Base-by-base conservation (phyloP, 352 stramenopile genomes). In the Pythium rishiriense region DNA sequence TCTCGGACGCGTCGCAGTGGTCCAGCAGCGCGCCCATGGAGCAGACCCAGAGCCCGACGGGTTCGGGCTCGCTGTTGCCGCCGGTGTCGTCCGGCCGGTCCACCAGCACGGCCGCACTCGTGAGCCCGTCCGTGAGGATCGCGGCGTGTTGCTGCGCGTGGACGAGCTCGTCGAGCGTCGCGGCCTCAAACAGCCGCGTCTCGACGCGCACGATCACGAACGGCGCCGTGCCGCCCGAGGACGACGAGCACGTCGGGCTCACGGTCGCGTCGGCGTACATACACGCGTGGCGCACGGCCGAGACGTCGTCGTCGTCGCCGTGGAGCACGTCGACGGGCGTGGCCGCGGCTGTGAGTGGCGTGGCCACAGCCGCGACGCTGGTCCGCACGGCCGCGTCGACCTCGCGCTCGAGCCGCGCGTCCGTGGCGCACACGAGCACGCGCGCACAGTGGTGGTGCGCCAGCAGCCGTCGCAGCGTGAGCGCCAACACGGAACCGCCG, bases 21-120 rank as follows among this genome's bases (percentile, higher is more conserved):
- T 42, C 21, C 21, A 58, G 22, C 19, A 63, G 10, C 14, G 57
- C 50, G 2, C 1, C 22, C 4, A 39, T 33, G 0, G 50, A 62
- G 39, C 64, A 71, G 21, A 71, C 64, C 49, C 57, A 66, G 15
- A 71, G 33, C 33, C 64, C 64, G 3, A 66, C 57, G 7, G 55
- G 31, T 11, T 8, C 24, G 7, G n/a, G n/a, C n/a, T 56, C 14
- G 1, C 33, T 25, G 12, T 35, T 49, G 7, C 19, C 19, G 33
- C 8, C 28, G 4, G 29, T 19, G 12, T 19, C n/a, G 4, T 43
- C 28, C 14, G 17, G 12, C 3, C 31, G 3, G n/a, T 71, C 64
- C 0, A 58, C 26, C 17, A 71, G 42, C 15, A 63, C 54, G 12
- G 66, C 64, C 0, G 57, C 64, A 4, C 51, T 31, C 11, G 64